These are phyloP conservation scores for Colletotrichum sp. DNA, from an alignment of 2,329 filamentous ascomycete species.

Conservation along the genomic window DNA sequence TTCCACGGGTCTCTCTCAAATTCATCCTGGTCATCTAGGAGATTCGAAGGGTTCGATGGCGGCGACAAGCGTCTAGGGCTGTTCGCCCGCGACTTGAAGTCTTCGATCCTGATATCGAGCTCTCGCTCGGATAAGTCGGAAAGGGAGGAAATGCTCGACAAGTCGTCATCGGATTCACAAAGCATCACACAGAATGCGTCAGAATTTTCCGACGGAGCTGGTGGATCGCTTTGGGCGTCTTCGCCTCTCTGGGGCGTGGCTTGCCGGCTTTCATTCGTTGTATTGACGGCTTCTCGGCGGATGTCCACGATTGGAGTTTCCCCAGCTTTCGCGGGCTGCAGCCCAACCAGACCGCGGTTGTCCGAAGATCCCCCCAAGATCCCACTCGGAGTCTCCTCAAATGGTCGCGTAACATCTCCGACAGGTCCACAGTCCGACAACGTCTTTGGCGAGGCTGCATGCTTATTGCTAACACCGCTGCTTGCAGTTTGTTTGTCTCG, in stretches of 20 bases:
- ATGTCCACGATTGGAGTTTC: not conserved
- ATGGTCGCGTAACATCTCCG: not conserved
- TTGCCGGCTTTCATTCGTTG: conserved; percentile 24
- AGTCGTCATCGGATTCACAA: conserved; percentile 29
- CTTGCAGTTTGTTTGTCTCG: not conserved
- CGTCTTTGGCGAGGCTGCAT: not conserved
- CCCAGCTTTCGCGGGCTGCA: not conserved
- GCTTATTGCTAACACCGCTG: not conserved
- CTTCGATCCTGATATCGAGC: conserved; percentile 31
- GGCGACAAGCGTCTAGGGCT: conserved; percentile 14
- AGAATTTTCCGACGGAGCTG: not conserved
- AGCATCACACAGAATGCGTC: conserved; percentile 20
- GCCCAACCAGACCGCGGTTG: not conserved
- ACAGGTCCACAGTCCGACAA: not conserved
- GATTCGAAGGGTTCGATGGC: conserved; percentile 11
- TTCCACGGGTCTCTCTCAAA: conserved; percentile 61
- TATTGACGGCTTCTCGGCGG: not conserved
- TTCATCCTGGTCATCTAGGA: conserved; percentile 55
- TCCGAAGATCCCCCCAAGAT: not conserved
- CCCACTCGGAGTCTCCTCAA: not conserved
- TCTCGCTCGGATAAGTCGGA: conserved; percentile 46
- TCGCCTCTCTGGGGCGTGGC: conserved; percentile 21
- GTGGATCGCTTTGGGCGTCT: conserved; percentile 10
- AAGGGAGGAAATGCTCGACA: conserved; percentile 36
- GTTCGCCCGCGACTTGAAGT: conserved; percentile 22